phyloP scores from a whole-genome alignment of 441 rosid genomes.

The Euphorbia celastroides region DNA sequence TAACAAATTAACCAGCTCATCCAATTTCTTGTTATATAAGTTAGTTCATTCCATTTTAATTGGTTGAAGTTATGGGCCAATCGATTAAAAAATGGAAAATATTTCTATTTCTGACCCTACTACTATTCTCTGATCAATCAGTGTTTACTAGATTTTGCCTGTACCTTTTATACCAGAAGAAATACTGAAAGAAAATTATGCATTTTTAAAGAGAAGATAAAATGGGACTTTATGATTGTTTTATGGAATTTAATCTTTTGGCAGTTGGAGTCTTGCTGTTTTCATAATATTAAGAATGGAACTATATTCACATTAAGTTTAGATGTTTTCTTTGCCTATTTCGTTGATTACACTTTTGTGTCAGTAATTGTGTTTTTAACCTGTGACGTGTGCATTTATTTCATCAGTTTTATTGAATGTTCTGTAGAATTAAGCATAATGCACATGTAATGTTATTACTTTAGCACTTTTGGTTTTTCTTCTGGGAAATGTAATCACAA shows the following conservation, averaged over 20 bases:
- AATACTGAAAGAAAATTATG: neutral
- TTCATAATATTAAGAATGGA: neutral
- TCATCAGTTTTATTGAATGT: neutral
- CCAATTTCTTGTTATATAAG: neutral
- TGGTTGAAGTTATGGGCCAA: neutral
- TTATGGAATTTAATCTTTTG: neutral
- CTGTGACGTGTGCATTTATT: neutral
- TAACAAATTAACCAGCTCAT: neutral
- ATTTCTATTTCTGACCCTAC: neutral
- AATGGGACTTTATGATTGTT: neutral
- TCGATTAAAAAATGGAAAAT: neutral
- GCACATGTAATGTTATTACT: neutral
- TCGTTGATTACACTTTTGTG: neutral
- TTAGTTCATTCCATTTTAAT: neutral
- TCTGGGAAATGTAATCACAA: neutral
- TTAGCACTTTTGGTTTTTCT: neutral
- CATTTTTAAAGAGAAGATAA: neutral
- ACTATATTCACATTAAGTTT: neutral
- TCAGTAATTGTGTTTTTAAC: neutral
- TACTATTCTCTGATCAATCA: neutral
- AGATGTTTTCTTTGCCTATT: neutral
- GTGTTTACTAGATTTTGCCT: neutral
- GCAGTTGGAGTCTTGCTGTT: neutral
- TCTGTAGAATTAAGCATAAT: neutral
- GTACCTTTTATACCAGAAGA: neutral